Conservation (phyloP, 345 rosid species). For the Eucalyptus regnans region DNA sequence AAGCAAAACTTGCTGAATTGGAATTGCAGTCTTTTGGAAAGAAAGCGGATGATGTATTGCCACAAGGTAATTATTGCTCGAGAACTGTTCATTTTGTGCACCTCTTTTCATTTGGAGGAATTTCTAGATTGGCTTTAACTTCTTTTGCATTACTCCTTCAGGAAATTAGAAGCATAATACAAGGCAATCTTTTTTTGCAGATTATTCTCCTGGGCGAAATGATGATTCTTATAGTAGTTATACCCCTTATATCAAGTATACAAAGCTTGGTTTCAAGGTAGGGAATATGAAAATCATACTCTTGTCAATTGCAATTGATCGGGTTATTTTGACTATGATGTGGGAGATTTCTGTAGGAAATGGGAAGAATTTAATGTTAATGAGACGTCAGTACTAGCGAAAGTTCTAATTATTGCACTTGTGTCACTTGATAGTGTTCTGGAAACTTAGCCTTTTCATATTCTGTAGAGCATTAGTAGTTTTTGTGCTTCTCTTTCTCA, state of each 20-base stretch:
- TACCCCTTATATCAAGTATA: conserved; percentile 75
- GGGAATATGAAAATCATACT: background rate
- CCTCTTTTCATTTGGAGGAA: background rate
- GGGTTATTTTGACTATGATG: background rate
- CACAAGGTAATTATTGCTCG: background rate
- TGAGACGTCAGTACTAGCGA: background rate
- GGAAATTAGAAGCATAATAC: conserved; percentile 14
- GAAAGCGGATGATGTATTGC: conserved; percentile 2
- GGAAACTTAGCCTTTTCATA: background rate
- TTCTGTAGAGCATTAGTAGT: background rate
- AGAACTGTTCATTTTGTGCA: background rate
- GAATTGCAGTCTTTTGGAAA: conserved; percentile 23
- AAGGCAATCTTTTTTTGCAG: conserved; percentile 9
- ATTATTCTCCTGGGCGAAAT: conserved; percentile 10
- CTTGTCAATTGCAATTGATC: background rate
- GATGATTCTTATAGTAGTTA: conserved; percentile 33
- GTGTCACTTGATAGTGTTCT: background rate
- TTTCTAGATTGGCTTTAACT: background rate
- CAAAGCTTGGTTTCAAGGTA: conserved; percentile 92
- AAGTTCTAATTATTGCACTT: background rate
- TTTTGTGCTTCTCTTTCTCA: background rate
- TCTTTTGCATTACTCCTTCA: background rate
- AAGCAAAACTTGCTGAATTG: conserved; percentile 58
- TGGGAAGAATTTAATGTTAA: background rate
- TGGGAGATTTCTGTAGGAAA: background rate